A percentile compares a stretch with the other conserved stretches of the same genome.
Evolutionary conservation across 2,329 filamentous ascomycete genomes (phyloP).

Genomic region (Trichophyton rubrum): DNA sequence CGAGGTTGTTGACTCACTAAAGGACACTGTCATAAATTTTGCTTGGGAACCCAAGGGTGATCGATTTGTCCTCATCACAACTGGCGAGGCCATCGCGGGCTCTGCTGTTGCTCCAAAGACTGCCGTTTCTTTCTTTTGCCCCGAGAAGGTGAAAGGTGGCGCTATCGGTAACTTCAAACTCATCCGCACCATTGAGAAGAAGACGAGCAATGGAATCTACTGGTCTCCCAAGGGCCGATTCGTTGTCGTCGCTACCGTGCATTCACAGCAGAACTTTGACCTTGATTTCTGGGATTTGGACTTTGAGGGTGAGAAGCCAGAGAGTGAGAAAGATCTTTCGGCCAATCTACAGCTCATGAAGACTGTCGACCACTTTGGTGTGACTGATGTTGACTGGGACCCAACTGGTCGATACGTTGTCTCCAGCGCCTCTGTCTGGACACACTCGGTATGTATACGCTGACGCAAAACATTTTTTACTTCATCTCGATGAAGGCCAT

Average conservation of each 20-base stretch:
- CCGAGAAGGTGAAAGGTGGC: conserved; percentile 79
- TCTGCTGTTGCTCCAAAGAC: conserved; percentile 78
- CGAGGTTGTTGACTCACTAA: conserved; percentile 93
- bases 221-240: conserved; percentile 95
- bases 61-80: conserved; percentile 93
- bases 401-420: conserved; percentile 89
- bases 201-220: conserved; percentile 99
- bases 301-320: conserved; percentile 92
- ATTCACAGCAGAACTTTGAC: conserved; percentile 85
- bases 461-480: background rate
- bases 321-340: conserved; percentile 83
- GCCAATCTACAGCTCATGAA: conserved; percentile 94
- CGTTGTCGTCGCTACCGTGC: conserved; percentile 83
- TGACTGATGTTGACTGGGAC: conserved; percentile 97
- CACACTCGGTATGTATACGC: conserved; percentile 63
- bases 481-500: conserved; percentile 5
- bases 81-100: conserved; percentile 64
- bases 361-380: conserved; percentile 86
- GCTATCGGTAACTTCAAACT: conserved; percentile 89
- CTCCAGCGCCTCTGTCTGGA: conserved; percentile 88
- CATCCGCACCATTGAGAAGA: conserved; percentile 90
- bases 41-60: conserved; percentile 98
- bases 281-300: conserved; percentile 97
- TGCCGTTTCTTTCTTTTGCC: conserved; percentile 87
- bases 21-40: conserved; percentile 98